phyloP scores from a whole-genome alignment of 2,329 filamentous ascomycete genomes.

The Leptographium wingfieldii region DNA sequence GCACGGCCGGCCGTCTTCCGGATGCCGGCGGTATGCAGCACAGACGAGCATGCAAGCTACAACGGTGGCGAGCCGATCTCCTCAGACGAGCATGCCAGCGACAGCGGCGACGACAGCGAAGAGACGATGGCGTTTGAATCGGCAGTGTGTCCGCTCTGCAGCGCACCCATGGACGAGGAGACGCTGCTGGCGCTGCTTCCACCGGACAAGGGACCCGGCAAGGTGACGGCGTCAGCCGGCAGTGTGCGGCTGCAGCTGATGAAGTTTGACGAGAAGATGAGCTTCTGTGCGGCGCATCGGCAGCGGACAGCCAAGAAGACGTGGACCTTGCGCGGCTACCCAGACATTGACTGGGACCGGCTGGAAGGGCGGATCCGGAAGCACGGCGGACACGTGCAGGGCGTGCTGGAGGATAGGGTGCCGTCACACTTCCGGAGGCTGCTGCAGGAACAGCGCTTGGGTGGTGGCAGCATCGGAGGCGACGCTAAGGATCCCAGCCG shows the following conservation, averaged over 20 bases:
- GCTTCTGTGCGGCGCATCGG: constrained; percentile 54
- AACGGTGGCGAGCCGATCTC: background rate
- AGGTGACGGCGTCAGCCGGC: constrained; percentile 17
- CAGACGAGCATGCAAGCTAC: background rate
- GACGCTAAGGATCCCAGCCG: constrained; percentile 28
- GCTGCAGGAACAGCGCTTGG: constrained; percentile 40
- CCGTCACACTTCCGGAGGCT: constrained; percentile 48
- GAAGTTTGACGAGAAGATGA: constrained; percentile 44
- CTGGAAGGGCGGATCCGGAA: constrained; percentile 45
- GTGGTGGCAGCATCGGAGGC: constrained; percentile 37
- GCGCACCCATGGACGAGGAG: constrained; percentile 39
- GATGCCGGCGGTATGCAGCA: background rate
- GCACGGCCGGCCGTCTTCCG: background rate
- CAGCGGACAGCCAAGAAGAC: constrained; percentile 35
- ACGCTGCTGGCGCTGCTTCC: constrained; percentile 28
- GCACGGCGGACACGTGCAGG: constrained; percentile 42
- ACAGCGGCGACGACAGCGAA: background rate
- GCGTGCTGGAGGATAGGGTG: constrained; percentile 42
- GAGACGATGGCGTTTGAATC: constrained; percentile 3
- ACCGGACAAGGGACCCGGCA: too few species aligned
- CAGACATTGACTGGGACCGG: constrained; percentile 54
- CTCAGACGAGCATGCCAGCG: background rate
- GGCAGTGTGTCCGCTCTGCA: constrained; percentile 53
- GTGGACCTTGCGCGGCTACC: constrained; percentile 48
- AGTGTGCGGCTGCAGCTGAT: constrained; percentile 18